phyloP scores from a whole-genome alignment of 768 basidiomycete species.

The Leccinum disarticulatum region DNA sequence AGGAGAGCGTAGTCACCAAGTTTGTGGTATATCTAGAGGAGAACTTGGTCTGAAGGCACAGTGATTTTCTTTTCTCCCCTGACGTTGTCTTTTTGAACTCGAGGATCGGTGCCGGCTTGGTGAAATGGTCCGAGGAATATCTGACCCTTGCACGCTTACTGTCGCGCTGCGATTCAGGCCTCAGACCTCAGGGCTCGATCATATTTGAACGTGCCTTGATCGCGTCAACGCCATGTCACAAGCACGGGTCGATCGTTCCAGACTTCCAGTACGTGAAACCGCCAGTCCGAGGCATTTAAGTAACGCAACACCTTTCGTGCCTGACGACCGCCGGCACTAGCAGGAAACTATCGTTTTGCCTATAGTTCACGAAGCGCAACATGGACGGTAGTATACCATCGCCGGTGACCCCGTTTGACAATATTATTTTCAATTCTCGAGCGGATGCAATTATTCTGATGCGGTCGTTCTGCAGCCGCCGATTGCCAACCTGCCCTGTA shows the following conservation, averaged over 20 bases:
- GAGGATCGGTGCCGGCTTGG: background rate
- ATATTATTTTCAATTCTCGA: background rate
- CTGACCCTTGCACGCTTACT: background rate
- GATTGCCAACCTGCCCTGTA: too few species aligned
- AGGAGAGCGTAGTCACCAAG: conserved; percentile 64
- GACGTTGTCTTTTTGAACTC: background rate
- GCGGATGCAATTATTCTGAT: background rate
- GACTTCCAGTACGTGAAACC: background rate
- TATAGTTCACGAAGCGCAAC: background rate
- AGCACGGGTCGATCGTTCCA: background rate
- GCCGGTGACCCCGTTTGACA: background rate
- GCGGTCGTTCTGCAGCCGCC: background rate
- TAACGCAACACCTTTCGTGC: background rate
- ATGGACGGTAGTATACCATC: background rate
- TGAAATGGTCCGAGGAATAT: background rate
- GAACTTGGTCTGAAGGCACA: conserved; percentile 43
- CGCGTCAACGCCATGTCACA: background rate
- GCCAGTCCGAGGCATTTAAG: background rate
- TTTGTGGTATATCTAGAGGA: conserved; percentile 75
- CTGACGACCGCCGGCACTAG: background rate
- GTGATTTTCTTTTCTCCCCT: conserved; percentile 20
- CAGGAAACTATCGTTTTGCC: background rate
- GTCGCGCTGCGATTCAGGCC: background rate
- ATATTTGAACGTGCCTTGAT: background rate
- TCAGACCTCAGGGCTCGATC: background rate